These are phyloP conservation scores for Chamaecrista fasciculata DNA, from an alignment of 306 rosid genomes.

Conservation along the genomic window DNA sequence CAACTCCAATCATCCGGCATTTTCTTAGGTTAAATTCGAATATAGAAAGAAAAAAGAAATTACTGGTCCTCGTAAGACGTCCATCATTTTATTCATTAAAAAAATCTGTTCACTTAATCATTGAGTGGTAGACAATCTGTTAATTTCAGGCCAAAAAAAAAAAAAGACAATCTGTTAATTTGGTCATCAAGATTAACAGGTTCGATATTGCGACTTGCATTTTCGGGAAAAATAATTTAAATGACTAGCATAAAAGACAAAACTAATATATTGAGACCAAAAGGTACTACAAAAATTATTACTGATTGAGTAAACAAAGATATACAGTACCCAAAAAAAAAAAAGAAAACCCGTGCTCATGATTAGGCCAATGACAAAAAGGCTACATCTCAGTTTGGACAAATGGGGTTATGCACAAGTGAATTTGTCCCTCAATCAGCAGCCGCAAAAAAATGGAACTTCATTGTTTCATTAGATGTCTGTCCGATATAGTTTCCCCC, in stretches of 20 bases:
- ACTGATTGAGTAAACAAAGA: conserved; percentile 13
- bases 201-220: background rate
- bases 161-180: no score
- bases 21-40: no score
- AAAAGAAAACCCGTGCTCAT: background rate
- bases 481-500: background rate
- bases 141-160: no score
- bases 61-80: no score
- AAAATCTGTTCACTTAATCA: no score
- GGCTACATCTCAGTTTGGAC: background rate
- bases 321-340: conserved; percentile 8
- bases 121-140: no score
- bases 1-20: no score
- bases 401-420: conserved; percentile 16
- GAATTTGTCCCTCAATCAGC: conserved; percentile 11
- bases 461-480: background rate
- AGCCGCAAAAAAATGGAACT: conserved; percentile 37
- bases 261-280: background rate
- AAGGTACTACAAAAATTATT: background rate
- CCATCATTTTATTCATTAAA: no score
- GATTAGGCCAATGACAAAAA: conserved; percentile 19
- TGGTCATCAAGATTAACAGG: no score
- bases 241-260: background rate
- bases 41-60: no score
- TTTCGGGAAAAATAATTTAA: background rate